A percentile compares a stretch with the other conserved stretches of the same genome.
phyloP scores from a whole-genome alignment of 1,284 basidiomycete species.

The Ustilago hordei region DNA sequence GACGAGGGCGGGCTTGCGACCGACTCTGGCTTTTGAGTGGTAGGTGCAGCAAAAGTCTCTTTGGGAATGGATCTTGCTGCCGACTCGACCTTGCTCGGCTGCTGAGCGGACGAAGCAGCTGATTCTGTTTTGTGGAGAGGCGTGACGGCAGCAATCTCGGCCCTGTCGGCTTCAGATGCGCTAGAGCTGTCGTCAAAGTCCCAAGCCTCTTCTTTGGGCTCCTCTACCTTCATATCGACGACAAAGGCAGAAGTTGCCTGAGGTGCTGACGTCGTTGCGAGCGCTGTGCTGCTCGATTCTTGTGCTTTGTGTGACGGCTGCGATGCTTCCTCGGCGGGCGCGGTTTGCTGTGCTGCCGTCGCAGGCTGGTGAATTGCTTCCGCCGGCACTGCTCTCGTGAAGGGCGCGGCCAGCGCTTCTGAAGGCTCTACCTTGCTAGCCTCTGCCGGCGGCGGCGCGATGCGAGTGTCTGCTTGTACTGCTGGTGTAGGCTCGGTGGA shows the following conservation, averaged over 20 bases:
- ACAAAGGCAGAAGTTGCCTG: neutral
- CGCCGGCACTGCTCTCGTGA: neutral
- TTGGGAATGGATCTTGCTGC: neutral
- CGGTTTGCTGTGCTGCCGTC: neutral
- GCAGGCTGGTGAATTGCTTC: neutral
- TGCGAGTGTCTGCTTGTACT: neutral
- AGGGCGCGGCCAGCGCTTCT: neutral
- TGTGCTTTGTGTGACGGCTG: neutral
- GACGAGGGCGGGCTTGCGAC: conserved; percentile 18
- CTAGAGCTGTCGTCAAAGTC: conserved; percentile 41
- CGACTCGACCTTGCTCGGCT: neutral
- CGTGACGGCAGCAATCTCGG: conserved; percentile 15
- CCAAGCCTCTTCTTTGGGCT: conserved; percentile 39
- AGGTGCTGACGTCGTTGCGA: neutral
- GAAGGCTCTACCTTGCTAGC: neutral
- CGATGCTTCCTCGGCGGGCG: neutral
- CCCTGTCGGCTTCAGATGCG: conserved; percentile 28
- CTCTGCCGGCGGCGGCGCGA: neutral
- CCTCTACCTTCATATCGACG: neutral
- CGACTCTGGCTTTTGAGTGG: neutral
- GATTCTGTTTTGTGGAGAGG: neutral
- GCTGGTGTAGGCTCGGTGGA: neutral
- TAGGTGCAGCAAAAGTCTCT: neutral
- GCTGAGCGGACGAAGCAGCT: neutral
- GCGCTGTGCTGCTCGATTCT: neutral